Evolutionary conservation across 176 grass and related monocot genomes (phyloP).

Genomic region (Calamus simplicifolius): DNA sequence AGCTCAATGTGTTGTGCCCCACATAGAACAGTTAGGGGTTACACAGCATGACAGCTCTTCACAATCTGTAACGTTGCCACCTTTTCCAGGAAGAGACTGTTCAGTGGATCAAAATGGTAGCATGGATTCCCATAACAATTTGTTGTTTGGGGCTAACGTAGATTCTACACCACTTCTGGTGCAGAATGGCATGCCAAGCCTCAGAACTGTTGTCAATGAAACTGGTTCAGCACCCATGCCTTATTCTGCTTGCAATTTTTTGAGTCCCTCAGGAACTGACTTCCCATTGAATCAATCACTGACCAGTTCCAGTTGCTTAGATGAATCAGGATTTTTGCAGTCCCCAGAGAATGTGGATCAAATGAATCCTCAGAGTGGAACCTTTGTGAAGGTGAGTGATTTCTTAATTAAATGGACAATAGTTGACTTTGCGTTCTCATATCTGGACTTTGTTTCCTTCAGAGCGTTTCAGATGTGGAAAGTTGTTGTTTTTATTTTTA

Average conservation of each 20-base stretch:
- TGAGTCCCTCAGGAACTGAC: constrained; percentile 63
- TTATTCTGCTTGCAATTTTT: constrained; percentile 80
- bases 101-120: constrained; percentile 61
- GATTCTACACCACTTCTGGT: constrained; percentile 61
- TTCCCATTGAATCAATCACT: constrained; percentile 61
- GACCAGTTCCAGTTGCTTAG: constrained; percentile 53
- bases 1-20: constrained; percentile 25
- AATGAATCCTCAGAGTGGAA: constrained; percentile 37
- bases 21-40: constrained; percentile 57
- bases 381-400: constrained; percentile 77
- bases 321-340: constrained; percentile 47
- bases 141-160: constrained; percentile 67
- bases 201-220: constrained; percentile 31
- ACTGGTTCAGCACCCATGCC: constrained; percentile 53
- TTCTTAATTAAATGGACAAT: not conserved
- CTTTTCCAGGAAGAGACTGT: constrained; percentile 64
- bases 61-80: constrained; percentile 38
- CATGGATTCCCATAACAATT: constrained; percentile 62
- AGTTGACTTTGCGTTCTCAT: not conserved
- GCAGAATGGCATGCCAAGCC: constrained; percentile 53
- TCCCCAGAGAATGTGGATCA: constrained; percentile 55
- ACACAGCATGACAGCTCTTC: constrained; percentile 35
- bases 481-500: no score
- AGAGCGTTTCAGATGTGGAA: not conserved
- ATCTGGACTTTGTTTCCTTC: not conserved